Evolutionary conservation across 306 rosid genomes (phyloP).

Genomic region (Fagus sylvatica): DNA sequence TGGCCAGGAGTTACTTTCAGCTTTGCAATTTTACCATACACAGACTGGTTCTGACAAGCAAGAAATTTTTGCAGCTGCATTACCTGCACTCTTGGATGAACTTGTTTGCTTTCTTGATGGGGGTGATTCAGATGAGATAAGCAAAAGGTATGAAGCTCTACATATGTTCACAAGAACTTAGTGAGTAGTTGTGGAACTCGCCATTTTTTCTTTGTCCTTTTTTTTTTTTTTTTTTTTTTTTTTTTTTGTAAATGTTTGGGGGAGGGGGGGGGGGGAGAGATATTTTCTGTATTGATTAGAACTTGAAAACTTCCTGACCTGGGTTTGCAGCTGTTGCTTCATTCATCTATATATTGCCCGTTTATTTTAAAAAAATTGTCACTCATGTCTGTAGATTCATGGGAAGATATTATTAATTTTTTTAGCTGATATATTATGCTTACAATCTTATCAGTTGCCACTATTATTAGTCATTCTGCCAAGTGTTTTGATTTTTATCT

Average conservation of each 20-base stretch:
- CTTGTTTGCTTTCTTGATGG: constrained; percentile 86
- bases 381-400: constrained; percentile 23
- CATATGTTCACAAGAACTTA: background rate
- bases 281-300: too few species aligned
- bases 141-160: constrained; percentile 54
- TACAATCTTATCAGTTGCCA: background rate
- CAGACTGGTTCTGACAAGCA: constrained; percentile 70
- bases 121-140: constrained; percentile 70
- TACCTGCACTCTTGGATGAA: constrained; percentile 84
- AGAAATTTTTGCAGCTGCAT: constrained; percentile 84
- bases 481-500: constrained; percentile 29
- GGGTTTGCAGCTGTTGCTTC: constrained; percentile 13
- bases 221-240: background rate
- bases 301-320: constrained; percentile 11
- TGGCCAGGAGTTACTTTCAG: constrained; percentile 55
- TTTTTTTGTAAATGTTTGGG: background rate
- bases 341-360: constrained; percentile 19
- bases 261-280: too few species aligned
- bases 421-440: background rate
- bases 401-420: constrained; percentile 6
- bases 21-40: constrained; percentile 77
- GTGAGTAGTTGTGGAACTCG: background rate
- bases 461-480: constrained; percentile 15
- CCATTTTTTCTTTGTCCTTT: background rate
- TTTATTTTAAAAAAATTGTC: constrained; percentile 1